phyloP scores from a whole-genome alignment of 2,329 filamentous ascomycete species.

The Microcyclosporella mali region DNA sequence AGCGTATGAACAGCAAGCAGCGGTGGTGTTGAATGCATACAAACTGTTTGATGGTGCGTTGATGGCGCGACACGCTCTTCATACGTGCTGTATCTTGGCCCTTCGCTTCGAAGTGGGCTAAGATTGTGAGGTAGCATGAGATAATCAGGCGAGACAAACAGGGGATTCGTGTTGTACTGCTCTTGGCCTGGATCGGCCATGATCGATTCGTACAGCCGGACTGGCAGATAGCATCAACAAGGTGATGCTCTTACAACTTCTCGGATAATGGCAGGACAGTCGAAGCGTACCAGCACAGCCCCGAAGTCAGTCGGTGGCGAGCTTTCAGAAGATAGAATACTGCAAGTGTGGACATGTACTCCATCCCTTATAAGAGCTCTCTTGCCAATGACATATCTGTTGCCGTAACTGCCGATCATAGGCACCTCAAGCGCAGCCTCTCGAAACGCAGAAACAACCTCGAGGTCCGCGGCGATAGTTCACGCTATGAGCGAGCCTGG shows the following conservation, averaged over 20 bases:
- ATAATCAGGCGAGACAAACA: conserved; percentile 17
- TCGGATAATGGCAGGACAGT: no score
- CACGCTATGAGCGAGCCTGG: conserved; percentile 7
- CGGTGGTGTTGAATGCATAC: conserved; percentile 2
- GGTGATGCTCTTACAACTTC: neutral
- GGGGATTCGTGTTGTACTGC: conserved; percentile 9
- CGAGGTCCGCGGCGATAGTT: conserved; percentile 7
- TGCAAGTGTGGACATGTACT: no score
- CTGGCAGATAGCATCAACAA: neutral
- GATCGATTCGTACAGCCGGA: neutral
- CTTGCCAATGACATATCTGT: no score
- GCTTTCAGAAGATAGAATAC: no score
- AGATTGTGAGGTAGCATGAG: conserved; percentile 15
- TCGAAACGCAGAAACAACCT: conserved; percentile 1
- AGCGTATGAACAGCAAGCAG: neutral
- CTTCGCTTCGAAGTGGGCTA: conserved; percentile 6
- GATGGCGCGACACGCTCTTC: conserved; percentile 2
- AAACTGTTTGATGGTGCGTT: conserved; percentile 8
- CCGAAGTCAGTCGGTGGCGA: neutral
- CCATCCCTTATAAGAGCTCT: no score
- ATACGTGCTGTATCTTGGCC: neutral
- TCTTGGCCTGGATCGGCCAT: conserved; percentile 9
- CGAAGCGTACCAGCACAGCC: no score
- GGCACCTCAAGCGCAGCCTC: conserved; percentile 1
- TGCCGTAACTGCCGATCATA: neutral